Evolutionary conservation across 1,284 basidiomycete species (phyloP).

Genomic region (Cutaneotrichosporon dermatis): DNA sequence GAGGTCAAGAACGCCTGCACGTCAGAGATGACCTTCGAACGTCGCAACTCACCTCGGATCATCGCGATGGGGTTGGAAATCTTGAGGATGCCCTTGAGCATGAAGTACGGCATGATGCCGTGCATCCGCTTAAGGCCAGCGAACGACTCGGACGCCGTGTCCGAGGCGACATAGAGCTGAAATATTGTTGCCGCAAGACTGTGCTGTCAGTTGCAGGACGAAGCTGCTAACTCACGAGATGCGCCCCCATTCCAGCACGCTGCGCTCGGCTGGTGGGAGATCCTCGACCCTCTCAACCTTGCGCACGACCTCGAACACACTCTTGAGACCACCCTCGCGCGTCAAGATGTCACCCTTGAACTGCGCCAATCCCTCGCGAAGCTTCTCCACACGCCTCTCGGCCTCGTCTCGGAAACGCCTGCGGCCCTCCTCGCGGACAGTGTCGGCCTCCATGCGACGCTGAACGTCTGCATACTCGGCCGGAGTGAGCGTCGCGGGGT

Average conservation of each 20-base stretch:
- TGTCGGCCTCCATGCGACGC: conserved; percentile 81
- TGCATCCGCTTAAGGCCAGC: conserved; percentile 86
- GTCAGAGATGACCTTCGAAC: conserved; percentile 1
- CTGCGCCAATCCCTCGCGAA: conserved; percentile 76
- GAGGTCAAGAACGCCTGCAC: conserved; percentile 70
- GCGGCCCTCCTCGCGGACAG: conserved; percentile 79
- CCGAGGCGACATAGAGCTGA: conserved; percentile 87
- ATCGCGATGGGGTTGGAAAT: conserved; percentile 95
- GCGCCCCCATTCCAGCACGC: conserved; percentile 91
- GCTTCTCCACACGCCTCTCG: conserved; percentile 73
- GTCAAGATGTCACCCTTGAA: conserved; percentile 90
- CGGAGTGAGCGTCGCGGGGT: conserved; percentile 64
- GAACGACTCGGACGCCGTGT: conserved; percentile 86
- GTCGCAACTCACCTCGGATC: conserved; percentile 61
- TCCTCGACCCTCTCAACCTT: conserved; percentile 70
- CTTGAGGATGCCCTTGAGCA: conserved; percentile 84
- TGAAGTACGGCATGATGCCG: conserved; percentile 95
- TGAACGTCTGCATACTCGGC: conserved; percentile 76
- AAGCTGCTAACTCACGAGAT: conserved; percentile 65
- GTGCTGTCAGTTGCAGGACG: conserved; percentile 1
- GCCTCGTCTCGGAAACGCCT: conserved; percentile 84
- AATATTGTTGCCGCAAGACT: conserved; percentile 93
- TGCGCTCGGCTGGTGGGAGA: conserved; percentile 78
- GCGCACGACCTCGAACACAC: conserved; percentile 83
- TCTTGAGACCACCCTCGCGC: conserved; percentile 79